phyloP scores from a whole-genome alignment of 371 early-diverging fungal species.

The Mucor indicus region DNA sequence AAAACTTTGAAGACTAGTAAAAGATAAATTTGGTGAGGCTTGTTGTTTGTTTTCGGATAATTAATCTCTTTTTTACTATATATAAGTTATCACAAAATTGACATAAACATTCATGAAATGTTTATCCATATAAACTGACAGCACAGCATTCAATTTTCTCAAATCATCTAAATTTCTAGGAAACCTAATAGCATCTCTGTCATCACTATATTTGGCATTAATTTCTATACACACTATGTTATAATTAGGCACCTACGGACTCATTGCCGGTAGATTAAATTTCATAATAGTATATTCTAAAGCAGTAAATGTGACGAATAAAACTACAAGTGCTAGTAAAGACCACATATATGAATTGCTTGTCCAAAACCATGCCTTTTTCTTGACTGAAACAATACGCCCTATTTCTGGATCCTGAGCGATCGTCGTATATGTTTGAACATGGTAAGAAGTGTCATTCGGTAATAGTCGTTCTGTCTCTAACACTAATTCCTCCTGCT shows the following conservation, averaged over 20 bases:
- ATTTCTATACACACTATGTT: neutral
- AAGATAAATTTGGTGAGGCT: neutral
- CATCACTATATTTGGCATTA: constrained; percentile 38
- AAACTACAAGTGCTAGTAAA: constrained; percentile 25
- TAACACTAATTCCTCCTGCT: no score
- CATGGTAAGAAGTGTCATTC: no score
- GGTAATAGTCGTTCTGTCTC: no score
- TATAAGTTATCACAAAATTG: constrained; percentile 50
- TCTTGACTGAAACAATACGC: no score
- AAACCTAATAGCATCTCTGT: constrained; percentile 52
- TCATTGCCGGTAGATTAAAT: constrained; percentile 34
- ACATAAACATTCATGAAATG: constrained; percentile 55
- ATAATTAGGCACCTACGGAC: constrained; percentile 19
- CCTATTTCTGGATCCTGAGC: no score
- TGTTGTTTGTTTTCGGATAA: neutral
- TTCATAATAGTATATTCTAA: constrained; percentile 33
- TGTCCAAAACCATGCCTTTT: constrained; percentile 40
- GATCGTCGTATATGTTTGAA: no score
- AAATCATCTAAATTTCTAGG: constrained; percentile 58
- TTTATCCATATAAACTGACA: constrained; percentile 54
- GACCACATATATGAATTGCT: constrained; percentile 45
- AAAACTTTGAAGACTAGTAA: constrained; percentile 58
- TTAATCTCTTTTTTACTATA: no score
- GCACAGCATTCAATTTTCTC: constrained; percentile 49
- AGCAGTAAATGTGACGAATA: constrained; percentile 29